Evolutionary conservation across 805 yeast genomes (phyloP).

Genomic region (Peterozyma toletana): DNA sequence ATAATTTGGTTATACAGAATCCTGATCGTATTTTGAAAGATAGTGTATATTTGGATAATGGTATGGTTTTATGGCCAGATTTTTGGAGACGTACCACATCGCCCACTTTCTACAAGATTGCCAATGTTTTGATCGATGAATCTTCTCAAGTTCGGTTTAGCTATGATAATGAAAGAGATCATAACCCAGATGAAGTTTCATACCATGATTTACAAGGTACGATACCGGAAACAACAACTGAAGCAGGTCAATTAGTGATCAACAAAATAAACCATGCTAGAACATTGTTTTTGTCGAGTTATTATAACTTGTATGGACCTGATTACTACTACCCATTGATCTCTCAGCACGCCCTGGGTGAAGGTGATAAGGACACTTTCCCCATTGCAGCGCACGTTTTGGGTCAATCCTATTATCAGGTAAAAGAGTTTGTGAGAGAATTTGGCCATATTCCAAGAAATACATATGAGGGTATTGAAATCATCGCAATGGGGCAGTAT

Average conservation of each 20-base stretch:
- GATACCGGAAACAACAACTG: slow-evolving; percentile 60
- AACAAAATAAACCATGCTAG: slow-evolving; percentile 53
- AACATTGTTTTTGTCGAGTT: slow-evolving; percentile 51
- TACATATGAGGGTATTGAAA: slow-evolving; percentile 22
- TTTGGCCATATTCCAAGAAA: slow-evolving; percentile 26
- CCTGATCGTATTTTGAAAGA: slow-evolving; percentile 40
- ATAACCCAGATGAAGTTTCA: slow-evolving; percentile 23
- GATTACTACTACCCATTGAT: slow-evolving; percentile 57
- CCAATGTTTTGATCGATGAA: slow-evolving; percentile 30
- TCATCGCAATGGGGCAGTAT: slow-evolving; percentile 37
- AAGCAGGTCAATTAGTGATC: slow-evolving; percentile 63
- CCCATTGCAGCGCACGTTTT: slow-evolving; percentile 58
- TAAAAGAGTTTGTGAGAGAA: slow-evolving; percentile 42
- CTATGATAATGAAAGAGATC: slow-evolving; percentile 6
- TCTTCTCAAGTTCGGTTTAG: slow-evolving; percentile 14
- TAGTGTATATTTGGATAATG: slow-evolving; percentile 30
- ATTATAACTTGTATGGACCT: slow-evolving; percentile 65
- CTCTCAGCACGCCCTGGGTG: slow-evolving; percentile 70
- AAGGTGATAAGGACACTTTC: slow-evolving; percentile 77
- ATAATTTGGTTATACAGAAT: slow-evolving; percentile 35
- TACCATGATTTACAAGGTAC: slow-evolving; percentile 60
- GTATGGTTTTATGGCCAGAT: slow-evolving; percentile 61
- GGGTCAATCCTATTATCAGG: slow-evolving; percentile 46
- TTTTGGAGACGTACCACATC: slow-evolving; percentile 64
- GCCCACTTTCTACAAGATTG: slow-evolving; percentile 46